phyloP scores from a whole-genome alignment of 352 stramenopile species.

The Phytophthora palmivora region DNA sequence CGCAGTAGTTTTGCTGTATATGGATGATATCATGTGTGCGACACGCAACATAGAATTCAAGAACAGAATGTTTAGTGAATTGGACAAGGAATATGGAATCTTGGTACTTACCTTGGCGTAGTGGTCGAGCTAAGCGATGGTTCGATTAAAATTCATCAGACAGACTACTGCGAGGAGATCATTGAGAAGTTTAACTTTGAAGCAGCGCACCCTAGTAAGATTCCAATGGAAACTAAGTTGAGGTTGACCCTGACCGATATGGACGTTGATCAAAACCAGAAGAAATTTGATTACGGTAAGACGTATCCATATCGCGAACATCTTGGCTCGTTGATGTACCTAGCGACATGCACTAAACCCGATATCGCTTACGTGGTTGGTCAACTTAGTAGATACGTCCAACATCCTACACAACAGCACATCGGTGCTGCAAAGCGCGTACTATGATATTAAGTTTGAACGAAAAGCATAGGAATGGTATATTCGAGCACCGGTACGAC shows the following conservation, averaged over 20 bases:
- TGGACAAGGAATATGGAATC: conserved; percentile 26
- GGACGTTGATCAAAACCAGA: conserved; percentile 1
- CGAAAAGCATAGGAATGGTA: not conserved
- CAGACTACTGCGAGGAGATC: conserved; percentile 23
- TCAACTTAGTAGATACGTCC: conserved; percentile 34
- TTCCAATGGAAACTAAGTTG: conserved; percentile 18
- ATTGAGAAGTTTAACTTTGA: conserved; percentile 16
- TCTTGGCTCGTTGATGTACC: conserved; percentile 37
- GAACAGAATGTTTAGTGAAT: conserved; percentile 20
- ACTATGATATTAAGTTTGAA: conserved; percentile 1
- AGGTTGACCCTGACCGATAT: conserved; percentile 7
- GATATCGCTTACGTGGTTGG: conserved; percentile 33
- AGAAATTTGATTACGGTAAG: not conserved
- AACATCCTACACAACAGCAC: no score
- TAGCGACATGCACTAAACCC: conserved; percentile 29
- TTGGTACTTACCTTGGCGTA: conserved; percentile 17
- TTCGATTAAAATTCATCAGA: conserved; percentile 20
- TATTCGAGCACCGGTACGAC: conserved; percentile 10
- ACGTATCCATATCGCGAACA: conserved; percentile 19
- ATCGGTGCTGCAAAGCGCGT: conserved; percentile 2
- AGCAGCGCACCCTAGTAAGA: conserved; percentile 7
- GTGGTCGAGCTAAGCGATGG: conserved; percentile 10
- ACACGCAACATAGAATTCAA: conserved; percentile 24
- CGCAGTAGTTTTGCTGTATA: conserved; percentile 27
- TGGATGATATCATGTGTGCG: conserved; percentile 40